phyloP scores from a whole-genome alignment of 306 rosid species.

The Geum urbanum region DNA sequence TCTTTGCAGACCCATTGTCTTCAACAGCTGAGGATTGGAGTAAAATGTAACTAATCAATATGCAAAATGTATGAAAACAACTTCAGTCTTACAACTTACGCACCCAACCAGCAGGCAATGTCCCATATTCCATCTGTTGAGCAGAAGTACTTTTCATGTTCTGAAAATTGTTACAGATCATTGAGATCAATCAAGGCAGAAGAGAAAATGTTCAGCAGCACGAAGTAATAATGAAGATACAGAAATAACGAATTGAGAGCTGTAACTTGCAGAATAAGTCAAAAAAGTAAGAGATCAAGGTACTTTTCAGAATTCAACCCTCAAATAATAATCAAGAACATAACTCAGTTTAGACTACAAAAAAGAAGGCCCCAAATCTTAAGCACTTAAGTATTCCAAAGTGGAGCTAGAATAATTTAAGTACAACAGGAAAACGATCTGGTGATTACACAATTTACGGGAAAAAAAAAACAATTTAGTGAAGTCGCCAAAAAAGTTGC shows the following conservation, averaged over 20 bases:
- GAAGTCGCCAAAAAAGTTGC: background rate
- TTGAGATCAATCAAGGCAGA: conserved; percentile 1
- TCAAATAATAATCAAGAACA: background rate
- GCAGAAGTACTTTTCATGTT: conserved; percentile 35
- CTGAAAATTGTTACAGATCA: conserved; percentile 45
- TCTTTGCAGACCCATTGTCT: background rate
- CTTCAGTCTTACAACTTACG: conserved; percentile 30
- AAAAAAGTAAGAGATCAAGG: conserved; percentile 6
- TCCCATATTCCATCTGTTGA: conserved; percentile 37
- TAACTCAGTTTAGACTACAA: background rate
- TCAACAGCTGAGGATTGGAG: background rate
- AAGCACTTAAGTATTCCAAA: background rate
- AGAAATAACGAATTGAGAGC: conserved; percentile 1
- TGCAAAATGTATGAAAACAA: background rate
- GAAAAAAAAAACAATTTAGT: background rate
- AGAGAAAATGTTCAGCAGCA: conserved; percentile 16
- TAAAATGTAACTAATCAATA: background rate
- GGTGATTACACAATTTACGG: background rate
- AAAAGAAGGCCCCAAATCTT: background rate
- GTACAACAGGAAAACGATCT: background rate
- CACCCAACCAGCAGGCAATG: conserved; percentile 80
- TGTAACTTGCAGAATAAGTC: background rate
- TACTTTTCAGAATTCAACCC: background rate
- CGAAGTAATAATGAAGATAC: conserved; percentile 7
- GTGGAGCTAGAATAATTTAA: background rate